Evolutionary conservation across 805 yeast genomes (phyloP).

Genomic region (Jamesozyma piceae): DNA sequence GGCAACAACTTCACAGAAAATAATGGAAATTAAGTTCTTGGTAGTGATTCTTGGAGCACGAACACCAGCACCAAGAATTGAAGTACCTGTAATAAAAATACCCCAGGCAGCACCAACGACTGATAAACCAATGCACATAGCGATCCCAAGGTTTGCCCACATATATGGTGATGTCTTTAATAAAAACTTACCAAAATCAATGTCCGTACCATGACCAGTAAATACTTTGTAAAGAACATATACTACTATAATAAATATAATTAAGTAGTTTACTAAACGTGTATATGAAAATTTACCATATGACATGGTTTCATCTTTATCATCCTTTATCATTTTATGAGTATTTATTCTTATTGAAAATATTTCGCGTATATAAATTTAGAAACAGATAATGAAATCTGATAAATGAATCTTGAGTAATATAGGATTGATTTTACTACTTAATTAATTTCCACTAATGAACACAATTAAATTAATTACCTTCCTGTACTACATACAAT

Average conservation of each 20-base stretch:
- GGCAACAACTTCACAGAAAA: constrained; percentile 98
- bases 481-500: neutral
- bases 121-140: constrained; percentile 82
- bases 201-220: constrained; percentile 86
- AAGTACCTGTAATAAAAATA: constrained; percentile 87
- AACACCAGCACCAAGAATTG: constrained; percentile 96
- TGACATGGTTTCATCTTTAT: constrained; percentile 3
- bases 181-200: constrained; percentile 84
- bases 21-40: constrained; percentile 89
- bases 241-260: constrained; percentile 15
- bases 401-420: neutral
- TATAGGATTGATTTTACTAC: neutral
- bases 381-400: neutral
- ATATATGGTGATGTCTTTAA: constrained; percentile 84
- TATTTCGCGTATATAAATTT: neutral
- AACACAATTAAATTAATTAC: neutral
- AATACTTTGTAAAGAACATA: constrained; percentile 41
- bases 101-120: constrained; percentile 99
- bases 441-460: neutral
- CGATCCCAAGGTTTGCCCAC: constrained; percentile 93
- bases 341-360: neutral
- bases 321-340: neutral
- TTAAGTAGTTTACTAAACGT: constrained; percentile 15
- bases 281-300: constrained; percentile 13
- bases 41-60: constrained; percentile 96